Evolutionary conservation across 2,329 filamentous ascomycete genomes (phyloP).

Genomic region (Ophiosphaerella narmari): DNA sequence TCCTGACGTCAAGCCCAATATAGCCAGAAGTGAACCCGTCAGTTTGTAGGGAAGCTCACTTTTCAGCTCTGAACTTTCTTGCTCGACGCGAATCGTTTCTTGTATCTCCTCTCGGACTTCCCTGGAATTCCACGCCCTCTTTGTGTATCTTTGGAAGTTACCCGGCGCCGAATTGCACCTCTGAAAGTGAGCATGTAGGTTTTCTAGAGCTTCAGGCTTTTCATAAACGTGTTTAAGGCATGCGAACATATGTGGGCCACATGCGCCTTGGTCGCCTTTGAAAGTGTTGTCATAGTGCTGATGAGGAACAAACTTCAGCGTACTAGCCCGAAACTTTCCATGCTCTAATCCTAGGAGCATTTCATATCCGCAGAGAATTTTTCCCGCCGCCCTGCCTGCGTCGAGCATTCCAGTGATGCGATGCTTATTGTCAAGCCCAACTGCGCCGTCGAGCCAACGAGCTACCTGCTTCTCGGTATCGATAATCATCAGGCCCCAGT

Average conservation of each 20-base stretch:
- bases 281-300: background rate
- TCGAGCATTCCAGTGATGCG: background rate
- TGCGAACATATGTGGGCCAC: constrained; percentile 1
- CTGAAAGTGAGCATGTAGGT: background rate
- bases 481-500: constrained; percentile 10
- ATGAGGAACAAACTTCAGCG: constrained; percentile 5
- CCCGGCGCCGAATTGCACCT: background rate
- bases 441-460: constrained; percentile 2
- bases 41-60: background rate
- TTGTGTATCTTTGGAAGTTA: background rate
- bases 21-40: background rate
- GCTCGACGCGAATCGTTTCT: background rate
- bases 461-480: constrained; percentile 3
- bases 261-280: background rate
- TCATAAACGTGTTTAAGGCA: background rate
- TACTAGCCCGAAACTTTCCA: background rate
- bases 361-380: background rate
- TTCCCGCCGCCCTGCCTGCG: constrained; percentile 5
- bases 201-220: background rate
- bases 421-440: background rate
- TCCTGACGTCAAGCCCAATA: background rate
- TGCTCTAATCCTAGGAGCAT: background rate
- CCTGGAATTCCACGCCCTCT: background rate
- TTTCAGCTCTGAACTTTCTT: background rate
- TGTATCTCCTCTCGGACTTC: background rate